These are phyloP conservation scores for Leccinum variabile DNA, from an alignment of 1,284 basidiomycete genomes.

Conservation along the genomic window DNA sequence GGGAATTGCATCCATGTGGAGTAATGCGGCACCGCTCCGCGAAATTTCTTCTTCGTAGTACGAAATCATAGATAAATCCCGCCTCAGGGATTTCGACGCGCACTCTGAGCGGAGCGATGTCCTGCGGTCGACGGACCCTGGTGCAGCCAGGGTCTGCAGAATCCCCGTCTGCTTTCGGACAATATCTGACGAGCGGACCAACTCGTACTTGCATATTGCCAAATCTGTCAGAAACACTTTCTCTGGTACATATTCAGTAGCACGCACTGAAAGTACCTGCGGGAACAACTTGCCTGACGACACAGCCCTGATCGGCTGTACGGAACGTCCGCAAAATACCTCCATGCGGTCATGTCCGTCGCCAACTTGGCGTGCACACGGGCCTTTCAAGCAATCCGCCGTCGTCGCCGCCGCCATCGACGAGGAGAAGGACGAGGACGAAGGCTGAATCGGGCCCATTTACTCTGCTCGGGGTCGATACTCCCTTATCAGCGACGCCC, in stretches of 20 bases:
- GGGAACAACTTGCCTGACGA: slow-evolving; percentile 49
- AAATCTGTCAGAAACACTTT: slow-evolving; percentile 6
- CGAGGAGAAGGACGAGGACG: slow-evolving; percentile 5
- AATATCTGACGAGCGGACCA: slow-evolving; percentile 52
- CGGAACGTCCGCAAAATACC: slow-evolving; percentile 41
- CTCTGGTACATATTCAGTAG: slow-evolving; percentile 37
- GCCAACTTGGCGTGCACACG: neutral
- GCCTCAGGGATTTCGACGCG: slow-evolving; percentile 41
- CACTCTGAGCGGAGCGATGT: slow-evolving; percentile 30
- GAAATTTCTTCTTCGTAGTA: slow-evolving; percentile 56
- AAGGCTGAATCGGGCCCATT: neutral
- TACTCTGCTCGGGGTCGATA: slow-evolving; percentile 29
- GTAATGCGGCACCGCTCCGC: slow-evolving; percentile 34
- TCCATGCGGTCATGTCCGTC: slow-evolving; percentile 31
- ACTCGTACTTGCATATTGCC: slow-evolving; percentile 52
- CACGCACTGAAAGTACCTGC: neutral
- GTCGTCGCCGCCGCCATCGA: slow-evolving; percentile 2
- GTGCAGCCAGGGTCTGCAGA: slow-evolving; percentile 41
- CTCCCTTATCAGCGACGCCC: neutral
- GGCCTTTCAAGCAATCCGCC: neutral
- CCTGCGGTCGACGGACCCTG: slow-evolving; percentile 26
- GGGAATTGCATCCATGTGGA: slow-evolving; percentile 15
- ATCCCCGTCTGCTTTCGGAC: slow-evolving; percentile 48
- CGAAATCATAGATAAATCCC: slow-evolving; percentile 43
- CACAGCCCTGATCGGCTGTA: slow-evolving; percentile 50